Conservation (phyloP, 495 filamentous ascomycete genomes). For the Mycothermus thermophilus region DNA sequence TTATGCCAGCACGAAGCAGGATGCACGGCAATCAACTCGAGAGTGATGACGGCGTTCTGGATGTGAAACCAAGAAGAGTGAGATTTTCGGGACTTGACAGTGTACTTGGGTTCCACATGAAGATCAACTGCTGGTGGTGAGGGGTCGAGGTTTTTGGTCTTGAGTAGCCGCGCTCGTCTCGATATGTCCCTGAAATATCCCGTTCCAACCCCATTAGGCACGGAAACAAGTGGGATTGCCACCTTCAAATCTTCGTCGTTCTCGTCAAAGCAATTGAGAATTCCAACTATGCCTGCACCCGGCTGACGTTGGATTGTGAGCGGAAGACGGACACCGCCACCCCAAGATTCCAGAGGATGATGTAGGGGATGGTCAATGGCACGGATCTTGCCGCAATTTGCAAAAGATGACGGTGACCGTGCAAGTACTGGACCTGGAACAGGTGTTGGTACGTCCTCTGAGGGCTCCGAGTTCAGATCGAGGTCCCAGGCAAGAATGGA, state of each 20-base stretch:
- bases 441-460: too few species aligned
- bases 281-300: background rate
- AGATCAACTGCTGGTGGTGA: too few species aligned
- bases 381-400: background rate
- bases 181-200: background rate
- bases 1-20: slow-evolving; percentile 1
- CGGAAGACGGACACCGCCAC: background rate
- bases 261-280: slow-evolving; percentile 1
- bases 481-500: slow-evolving; percentile 13
- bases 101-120: too few species aligned
- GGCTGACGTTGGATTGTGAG: background rate
- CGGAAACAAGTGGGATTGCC: slow-evolving; percentile 1
- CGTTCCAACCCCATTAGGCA: background rate
- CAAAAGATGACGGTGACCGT: background rate
- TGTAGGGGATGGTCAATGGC: background rate
- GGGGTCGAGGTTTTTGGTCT: too few species aligned
- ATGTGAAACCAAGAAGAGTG: slow-evolving; percentile 1
- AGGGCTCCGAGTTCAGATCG: background rate
- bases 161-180: background rate
- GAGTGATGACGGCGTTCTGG: background rate
- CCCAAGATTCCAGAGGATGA: background rate
- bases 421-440: background rate
- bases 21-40: background rate
- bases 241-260: background rate
- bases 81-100: background rate